phyloP scores from a whole-genome alignment of 2,329 filamentous ascomycete genomes.

The Colletotrichum kahawae region DNA sequence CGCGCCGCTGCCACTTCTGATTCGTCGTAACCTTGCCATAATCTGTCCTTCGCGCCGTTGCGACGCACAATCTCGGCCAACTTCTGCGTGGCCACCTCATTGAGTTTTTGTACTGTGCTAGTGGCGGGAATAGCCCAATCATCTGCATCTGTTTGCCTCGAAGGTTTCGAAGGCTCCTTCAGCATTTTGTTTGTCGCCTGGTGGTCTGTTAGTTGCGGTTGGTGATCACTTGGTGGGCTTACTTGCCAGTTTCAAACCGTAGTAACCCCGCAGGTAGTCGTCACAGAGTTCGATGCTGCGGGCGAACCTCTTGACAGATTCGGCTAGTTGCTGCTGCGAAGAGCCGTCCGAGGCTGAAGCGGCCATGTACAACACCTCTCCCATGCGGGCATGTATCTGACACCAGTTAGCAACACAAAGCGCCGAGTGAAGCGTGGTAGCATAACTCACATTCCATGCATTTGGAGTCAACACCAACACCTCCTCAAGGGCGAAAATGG shows the following conservation, averaged over 20 bases:
- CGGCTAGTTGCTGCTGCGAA: constrained; percentile 62
- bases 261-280: constrained; percentile 89
- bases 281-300: constrained; percentile 94
- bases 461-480: constrained; percentile 86
- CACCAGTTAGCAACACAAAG: neutral
- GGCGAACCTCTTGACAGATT: constrained; percentile 84
- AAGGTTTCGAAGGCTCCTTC: constrained; percentile 42
- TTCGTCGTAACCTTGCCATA: constrained; percentile 76
- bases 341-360: constrained; percentile 50
- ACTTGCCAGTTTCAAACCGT: constrained; percentile 82
- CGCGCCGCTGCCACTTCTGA: constrained; percentile 75
- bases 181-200: constrained; percentile 59
- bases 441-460: constrained; percentile 83
- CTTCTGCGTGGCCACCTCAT: constrained; percentile 75
- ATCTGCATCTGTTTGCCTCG: constrained; percentile 53
- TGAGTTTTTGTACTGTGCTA: constrained; percentile 68
- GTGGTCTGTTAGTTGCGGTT: neutral
- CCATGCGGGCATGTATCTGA: constrained; percentile 86
- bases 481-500: constrained; percentile 89
- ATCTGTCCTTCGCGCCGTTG: constrained; percentile 62
- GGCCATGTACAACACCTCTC: constrained; percentile 81
- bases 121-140: constrained; percentile 60
- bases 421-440: neutral
- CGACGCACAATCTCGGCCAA: constrained; percentile 77
- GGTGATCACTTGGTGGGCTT: neutral